Evolutionary conservation across 345 rosid genomes (phyloP).

Genomic region (Arabidopsis suecica): DNA sequence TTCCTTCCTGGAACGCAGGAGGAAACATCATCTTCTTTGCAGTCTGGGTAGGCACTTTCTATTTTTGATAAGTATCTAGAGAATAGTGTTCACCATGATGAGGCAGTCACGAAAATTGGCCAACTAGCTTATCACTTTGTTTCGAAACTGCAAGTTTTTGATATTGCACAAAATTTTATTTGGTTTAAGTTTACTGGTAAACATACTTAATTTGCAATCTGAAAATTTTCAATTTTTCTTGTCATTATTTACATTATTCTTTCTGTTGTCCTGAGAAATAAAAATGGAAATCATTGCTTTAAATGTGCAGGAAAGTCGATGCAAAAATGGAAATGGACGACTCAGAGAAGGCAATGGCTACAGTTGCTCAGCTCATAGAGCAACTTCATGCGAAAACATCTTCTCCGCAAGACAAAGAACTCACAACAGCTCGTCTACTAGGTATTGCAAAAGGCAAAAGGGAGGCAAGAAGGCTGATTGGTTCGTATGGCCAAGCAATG

Average conservation of each 20-base stretch:
- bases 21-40: slow-evolving; percentile 41
- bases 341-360: slow-evolving; percentile 66
- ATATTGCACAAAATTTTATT: background rate
- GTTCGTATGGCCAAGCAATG: slow-evolving; percentile 86
- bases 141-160: background rate
- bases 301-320: slow-evolving; percentile 56
- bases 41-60: slow-evolving; percentile 50
- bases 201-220: too few relatives aligned
- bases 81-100: background rate
- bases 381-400: slow-evolving; percentile 72
- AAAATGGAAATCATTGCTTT: background rate
- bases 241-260: background rate
- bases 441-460: slow-evolving; percentile 67
- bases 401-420: slow-evolving; percentile 80
- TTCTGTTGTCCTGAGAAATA: slow-evolving; percentile 3
- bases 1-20: slow-evolving; percentile 57
- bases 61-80: background rate
- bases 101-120: slow-evolving; percentile 2
- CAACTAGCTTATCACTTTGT: background rate
- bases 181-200: slow-evolving; percentile 2
- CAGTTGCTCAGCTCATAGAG: slow-evolving; percentile 78
- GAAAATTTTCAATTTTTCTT: background rate
- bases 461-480: slow-evolving; percentile 79
- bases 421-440: slow-evolving; percentile 72
- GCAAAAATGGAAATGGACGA: slow-evolving; percentile 58